Conservation (phyloP, 164 flowering plant species). For the Cinnamomum micranthum region DNA sequence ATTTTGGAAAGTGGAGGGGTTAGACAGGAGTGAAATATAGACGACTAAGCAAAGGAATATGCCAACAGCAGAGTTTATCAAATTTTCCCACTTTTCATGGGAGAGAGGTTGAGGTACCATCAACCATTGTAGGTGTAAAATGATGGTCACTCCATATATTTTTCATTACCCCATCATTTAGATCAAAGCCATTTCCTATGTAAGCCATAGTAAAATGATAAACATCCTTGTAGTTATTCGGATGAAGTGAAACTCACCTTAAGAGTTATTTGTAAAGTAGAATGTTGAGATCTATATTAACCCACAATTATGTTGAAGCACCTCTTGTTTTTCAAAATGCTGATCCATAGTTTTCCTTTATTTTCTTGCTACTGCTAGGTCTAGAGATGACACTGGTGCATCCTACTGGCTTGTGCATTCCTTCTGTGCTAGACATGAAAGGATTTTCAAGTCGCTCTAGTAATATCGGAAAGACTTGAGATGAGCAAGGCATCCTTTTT, state of each 20-base stretch:
- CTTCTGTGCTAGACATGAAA: neutral
- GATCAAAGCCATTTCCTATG: no score
- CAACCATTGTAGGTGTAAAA: no score
- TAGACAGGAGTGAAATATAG: no score
- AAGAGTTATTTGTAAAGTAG: neutral
- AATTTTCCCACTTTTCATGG: no score
- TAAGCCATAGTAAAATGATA: no score
- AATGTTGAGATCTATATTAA: neutral
- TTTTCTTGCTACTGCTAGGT: neutral
- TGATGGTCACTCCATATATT: no score
- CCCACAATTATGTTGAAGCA: neutral
- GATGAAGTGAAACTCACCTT: neutral
- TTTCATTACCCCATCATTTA: no score
- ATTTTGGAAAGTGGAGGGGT: no score
- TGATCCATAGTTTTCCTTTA: neutral
- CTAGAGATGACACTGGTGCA: neutral
- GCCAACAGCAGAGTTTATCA: no score
- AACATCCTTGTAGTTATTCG: no score
- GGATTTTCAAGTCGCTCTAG: neutral
- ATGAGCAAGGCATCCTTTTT: slow-evolving; percentile 1
- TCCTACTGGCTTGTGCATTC: neutral
- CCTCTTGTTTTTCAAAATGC: neutral
- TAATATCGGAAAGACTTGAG: neutral
- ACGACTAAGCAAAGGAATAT: no score
- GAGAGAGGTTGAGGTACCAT: no score